phyloP scores from a whole-genome alignment of 805 yeast species.

The Lipomyces sp. region DNA sequence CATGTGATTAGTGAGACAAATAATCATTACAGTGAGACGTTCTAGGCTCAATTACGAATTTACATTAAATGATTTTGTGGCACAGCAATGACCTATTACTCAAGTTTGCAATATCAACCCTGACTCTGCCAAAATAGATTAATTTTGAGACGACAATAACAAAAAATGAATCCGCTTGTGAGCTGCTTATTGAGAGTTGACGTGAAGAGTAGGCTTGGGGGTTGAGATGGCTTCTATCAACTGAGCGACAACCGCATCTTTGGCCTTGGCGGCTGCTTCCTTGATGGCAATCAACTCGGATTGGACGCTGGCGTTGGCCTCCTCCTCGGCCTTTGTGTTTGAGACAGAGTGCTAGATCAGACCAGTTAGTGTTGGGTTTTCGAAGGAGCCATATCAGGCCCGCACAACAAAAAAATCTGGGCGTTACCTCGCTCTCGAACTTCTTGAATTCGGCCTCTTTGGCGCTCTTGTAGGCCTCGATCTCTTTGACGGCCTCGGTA shows the following conservation, averaged over 20 bases:
- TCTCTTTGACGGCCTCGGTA: conserved; percentile 88
- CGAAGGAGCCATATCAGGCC: no score
- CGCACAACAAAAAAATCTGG: neutral
- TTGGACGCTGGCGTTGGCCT: conserved; percentile 76
- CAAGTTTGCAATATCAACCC: neutral
- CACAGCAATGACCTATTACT: neutral
- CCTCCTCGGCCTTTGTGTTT: conserved; percentile 75
- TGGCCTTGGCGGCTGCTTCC: conserved; percentile 65
- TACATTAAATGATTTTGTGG: neutral
- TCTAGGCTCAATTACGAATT: neutral
- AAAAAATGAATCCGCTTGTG: neutral
- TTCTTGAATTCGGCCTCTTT: conserved; percentile 82
- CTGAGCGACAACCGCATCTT: conserved; percentile 69
- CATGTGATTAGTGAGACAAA: neutral
- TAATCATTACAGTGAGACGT: no score
- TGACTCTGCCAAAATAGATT: neutral
- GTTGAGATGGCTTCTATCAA: conserved; percentile 77
- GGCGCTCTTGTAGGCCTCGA: conserved; percentile 78
- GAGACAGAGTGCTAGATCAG: conserved; percentile 62
- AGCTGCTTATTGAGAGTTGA: conserved; percentile 59
- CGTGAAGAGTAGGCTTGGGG: conserved; percentile 83
- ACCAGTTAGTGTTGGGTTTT: neutral
- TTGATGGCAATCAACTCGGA: conserved; percentile 71
- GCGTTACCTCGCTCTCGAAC: conserved; percentile 61
- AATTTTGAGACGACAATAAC: neutral